Conservation (phyloP, 768 basidiomycete genomes). For the Lentinula sp. region DNA sequence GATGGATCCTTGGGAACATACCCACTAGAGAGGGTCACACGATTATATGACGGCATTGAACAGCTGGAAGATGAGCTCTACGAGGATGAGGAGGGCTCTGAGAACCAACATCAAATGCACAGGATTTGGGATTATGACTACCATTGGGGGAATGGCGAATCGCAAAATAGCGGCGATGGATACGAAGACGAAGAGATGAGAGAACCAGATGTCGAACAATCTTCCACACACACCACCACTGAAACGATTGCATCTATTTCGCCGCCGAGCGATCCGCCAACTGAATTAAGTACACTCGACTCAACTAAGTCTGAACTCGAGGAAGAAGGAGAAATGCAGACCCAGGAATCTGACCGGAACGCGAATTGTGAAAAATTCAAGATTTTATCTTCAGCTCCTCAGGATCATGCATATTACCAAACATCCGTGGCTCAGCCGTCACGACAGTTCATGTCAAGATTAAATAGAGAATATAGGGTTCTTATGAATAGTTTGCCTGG, state of each 20-base stretch:
- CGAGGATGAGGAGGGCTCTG: slow-evolving; percentile 47
- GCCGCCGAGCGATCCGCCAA: background rate
- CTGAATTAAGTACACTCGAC: background rate
- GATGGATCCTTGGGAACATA: slow-evolving; percentile 43
- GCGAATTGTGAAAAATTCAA: slow-evolving; percentile 75
- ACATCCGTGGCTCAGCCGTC: slow-evolving; percentile 58
- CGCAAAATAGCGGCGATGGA: slow-evolving; percentile 33
- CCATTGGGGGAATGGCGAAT: slow-evolving; percentile 36
- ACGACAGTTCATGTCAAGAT: slow-evolving; percentile 67
- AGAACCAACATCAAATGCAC: slow-evolving; percentile 40
- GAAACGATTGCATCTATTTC: slow-evolving; percentile 3
- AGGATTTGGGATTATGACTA: slow-evolving; percentile 35
- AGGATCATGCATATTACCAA: slow-evolving; percentile 77
- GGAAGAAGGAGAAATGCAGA: background rate
- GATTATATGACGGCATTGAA: slow-evolving; percentile 77
- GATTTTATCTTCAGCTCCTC: slow-evolving; percentile 66
- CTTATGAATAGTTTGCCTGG: slow-evolving; percentile 79
- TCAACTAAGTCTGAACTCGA: background rate
- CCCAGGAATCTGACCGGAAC: slow-evolving; percentile 17
- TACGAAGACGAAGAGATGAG: slow-evolving; percentile 31
- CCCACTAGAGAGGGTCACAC: slow-evolving; percentile 63
- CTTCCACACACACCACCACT: slow-evolving; percentile 13
- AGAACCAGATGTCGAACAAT: slow-evolving; percentile 22
- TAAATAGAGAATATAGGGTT: slow-evolving; percentile 79
- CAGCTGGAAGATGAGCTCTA: slow-evolving; percentile 69